Evolutionary conservation across 2,329 filamentous ascomycete genomes (phyloP), one percentile per base, ranked within the genome.

Genomic region (Scytalidium lignicola): DNA sequence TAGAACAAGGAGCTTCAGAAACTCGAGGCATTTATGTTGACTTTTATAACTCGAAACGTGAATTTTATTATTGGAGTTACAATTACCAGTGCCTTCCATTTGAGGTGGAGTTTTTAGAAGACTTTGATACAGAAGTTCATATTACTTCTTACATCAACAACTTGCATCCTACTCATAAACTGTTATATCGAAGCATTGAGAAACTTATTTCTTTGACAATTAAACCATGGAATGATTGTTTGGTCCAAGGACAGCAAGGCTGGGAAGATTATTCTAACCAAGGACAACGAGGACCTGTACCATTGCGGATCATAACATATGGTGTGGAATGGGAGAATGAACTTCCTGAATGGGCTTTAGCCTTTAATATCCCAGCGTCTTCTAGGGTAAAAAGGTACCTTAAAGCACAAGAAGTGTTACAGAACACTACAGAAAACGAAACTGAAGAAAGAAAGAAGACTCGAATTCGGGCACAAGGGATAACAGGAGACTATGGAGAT

Each of bases 11-110:
- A 10, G 10, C 6, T 5, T 26, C 5, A 6, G 23, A 26, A 26
- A 5, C 23, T 26, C 10, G 23, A 10, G n/a, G n/a, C n/a, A n/a
- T n/a, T n/a, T n/a, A n/a, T n/a, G n/a, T n/a, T n/a, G n/a, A n/a
- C n/a, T n/a, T n/a, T n/a, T n/a, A n/a, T n/a, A n/a, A n/a, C n/a
- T n/a, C n/a, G n/a, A 41, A 46, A 20, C 20, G 28, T 22, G 48
- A 32, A 2, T 18, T 43, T 28, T 22, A 48, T 10, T 57, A 28
- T 28, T 68, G 59, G 59, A 67, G 70, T 26, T 57, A 59, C 0
- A 49, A 56, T 1, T 73, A 67, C 50, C 72, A 78, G 55, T 72
- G 72, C 65, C 61, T 75, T 4, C 68, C 71, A 2, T 57, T 59
- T 5, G 65, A 73, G 48, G 55, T 67, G 20, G 44, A 62, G 8